Evolutionary conservation across 73 alveolate species (phyloP), one percentile per base, ranked within the genome.

Genomic region (Strombidium stylifer): DNA sequence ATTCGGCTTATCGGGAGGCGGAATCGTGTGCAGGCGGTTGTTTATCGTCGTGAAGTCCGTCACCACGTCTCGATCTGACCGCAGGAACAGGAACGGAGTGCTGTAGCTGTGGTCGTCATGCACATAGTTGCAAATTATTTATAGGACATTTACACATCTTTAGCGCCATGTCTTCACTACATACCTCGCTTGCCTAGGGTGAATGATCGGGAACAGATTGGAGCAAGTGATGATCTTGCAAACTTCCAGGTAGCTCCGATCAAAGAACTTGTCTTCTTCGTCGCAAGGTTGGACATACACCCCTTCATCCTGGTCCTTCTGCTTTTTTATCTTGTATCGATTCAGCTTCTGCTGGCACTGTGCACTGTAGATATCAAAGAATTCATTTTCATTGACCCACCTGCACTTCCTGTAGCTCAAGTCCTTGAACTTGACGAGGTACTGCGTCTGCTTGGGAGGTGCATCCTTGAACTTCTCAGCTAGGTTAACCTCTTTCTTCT

Each of bases 21-120:
- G 42, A 11, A 53, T 26, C 15, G 67, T 73, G 37, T 61, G 65
- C 15, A 85, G 70, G 45, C 92, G 39, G 34, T 73, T 82, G 20
- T 62, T 76, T 23, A 85, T 82, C 18, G 91, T 81, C 25, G 85
- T 78, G 23, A 85, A 74, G 69, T 85, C 95, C 92, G 82, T 82
- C 3, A 90, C 88, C 41, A 61, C 47, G 21, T 57, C 73, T 61
- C 26, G 86, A 62, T 45, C 91, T 73, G 44, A 61, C 85, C 32
- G 54, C 34, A 1, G 45, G 77, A 11, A 88, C 70, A 81, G 50
- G 45, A 85, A 85, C 16, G 80, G 88, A 0, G 72, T 54, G 25
- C 87, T 91, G 57, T 54, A 81, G 21, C 36, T 34, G 32, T 55
- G 55, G 19, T 59, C 18, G n/a, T 69, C 66, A 27, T 58, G 32